These are phyloP conservation scores for Trypanosoma melophagium DNA, from an alignment of 208 protist genomes.

Conservation along the genomic window DNA sequence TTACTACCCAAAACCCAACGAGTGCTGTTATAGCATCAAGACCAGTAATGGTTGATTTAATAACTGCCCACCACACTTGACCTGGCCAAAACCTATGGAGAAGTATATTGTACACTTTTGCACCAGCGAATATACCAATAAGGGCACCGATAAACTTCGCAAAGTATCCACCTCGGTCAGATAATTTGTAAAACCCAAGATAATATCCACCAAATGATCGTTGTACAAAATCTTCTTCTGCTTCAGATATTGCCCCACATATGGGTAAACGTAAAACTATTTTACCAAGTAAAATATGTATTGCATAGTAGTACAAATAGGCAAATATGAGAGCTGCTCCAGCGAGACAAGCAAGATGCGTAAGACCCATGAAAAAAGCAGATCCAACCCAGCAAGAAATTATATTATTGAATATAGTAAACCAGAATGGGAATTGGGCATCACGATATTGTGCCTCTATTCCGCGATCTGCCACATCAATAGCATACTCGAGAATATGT, in stretches of 20 bases:
- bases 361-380: slow-evolving; percentile 48
- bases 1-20: slow-evolving; percentile 18
- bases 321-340: slow-evolving; percentile 16
- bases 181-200: slow-evolving; percentile 18
- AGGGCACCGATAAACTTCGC: slow-evolving; percentile 29
- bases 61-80: slow-evolving; percentile 29
- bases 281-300: slow-evolving; percentile 23
- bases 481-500: slow-evolving; percentile 30
- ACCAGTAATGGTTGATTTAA: slow-evolving; percentile 22
- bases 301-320: slow-evolving; percentile 17
- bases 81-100: slow-evolving; percentile 30
- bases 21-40: slow-evolving; percentile 13
- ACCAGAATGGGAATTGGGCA: slow-evolving; percentile 31
- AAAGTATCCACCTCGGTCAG: slow-evolving; percentile 27
- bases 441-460: slow-evolving; percentile 14
- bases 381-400: slow-evolving; percentile 29
- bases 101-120: slow-evolving; percentile 44
- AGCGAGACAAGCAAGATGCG: slow-evolving; percentile 26
- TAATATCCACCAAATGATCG: slow-evolving; percentile 27
- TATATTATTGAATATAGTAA: slow-evolving; percentile 30
- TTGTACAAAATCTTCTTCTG: slow-evolving; percentile 22
- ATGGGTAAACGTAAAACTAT: slow-evolving; percentile 33
- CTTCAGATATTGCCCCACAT: slow-evolving; percentile 32
- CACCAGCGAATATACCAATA: slow-evolving; percentile 33
- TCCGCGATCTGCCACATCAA: slow-evolving; percentile 27